phyloP scores from a whole-genome alignment of 2,329 filamentous ascomycete genomes.

The Neocucurbitaria cava region DNA sequence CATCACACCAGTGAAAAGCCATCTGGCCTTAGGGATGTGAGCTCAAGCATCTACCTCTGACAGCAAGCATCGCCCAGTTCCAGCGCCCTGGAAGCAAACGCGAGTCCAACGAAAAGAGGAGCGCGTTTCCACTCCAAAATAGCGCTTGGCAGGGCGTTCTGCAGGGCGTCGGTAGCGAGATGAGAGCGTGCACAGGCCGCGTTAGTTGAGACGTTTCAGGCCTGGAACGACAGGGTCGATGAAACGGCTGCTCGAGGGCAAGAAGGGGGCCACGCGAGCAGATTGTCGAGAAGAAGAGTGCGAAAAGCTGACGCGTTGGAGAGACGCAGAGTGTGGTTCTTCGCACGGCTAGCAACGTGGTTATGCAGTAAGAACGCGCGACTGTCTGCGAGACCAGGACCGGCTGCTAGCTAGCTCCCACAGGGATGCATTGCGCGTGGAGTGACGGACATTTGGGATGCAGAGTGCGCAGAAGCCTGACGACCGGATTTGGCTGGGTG shows the following conservation, averaged over 20 bases:
- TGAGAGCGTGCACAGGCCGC: slow-evolving; percentile 30
- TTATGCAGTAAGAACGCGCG: slow-evolving; percentile 7
- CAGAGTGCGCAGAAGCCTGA: slow-evolving; percentile 14
- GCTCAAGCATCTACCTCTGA: slow-evolving; percentile 8
- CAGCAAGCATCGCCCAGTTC: slow-evolving; percentile 6
- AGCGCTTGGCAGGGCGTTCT: slow-evolving; percentile 29
- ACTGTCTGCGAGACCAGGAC: slow-evolving; percentile 13
- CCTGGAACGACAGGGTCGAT: slow-evolving; percentile 27
- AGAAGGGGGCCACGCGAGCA: slow-evolving; percentile 5
- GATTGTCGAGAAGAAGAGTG: slow-evolving; percentile 8
- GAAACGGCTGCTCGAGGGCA: slow-evolving; percentile 22
- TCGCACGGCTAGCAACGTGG: slow-evolving; percentile 1
- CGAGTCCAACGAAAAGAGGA: slow-evolving; percentile 26
- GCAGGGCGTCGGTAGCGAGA: slow-evolving; percentile 37
- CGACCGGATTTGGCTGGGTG: slow-evolving; percentile 10
- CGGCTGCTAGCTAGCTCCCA: slow-evolving; percentile 9
- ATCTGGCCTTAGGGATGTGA: not conserved
- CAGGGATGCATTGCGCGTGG: slow-evolving; percentile 25
- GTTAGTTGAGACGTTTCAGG: slow-evolving; percentile 41
- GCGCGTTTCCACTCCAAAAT: slow-evolving; percentile 29
- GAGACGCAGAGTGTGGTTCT: not conserved
- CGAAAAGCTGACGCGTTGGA: slow-evolving; percentile 6
- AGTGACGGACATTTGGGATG: slow-evolving; percentile 23
- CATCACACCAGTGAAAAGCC: not conserved
- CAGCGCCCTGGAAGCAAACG: slow-evolving; percentile 25